Conservation (phyloP, 352 stramenopile genomes). For the Pythium plurisporium region DNA sequence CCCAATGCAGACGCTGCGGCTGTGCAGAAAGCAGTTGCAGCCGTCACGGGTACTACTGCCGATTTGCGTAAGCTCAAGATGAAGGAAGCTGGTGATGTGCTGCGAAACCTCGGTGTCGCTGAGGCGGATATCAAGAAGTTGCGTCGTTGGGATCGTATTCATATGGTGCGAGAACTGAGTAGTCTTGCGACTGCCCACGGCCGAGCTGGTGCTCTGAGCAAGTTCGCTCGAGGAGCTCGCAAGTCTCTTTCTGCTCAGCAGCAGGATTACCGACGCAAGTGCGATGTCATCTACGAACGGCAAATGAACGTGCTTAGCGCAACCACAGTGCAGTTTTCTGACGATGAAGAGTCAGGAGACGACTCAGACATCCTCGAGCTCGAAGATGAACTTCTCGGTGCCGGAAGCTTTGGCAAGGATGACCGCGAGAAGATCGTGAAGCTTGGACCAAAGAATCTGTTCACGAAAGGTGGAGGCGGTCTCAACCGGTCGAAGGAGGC, state of each 20-base stretch:
- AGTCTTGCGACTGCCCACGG: slow-evolving; percentile 65
- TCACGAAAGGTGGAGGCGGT: slow-evolving; percentile 66
- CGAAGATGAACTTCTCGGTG: slow-evolving; percentile 72
- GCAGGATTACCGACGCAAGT: slow-evolving; percentile 83
- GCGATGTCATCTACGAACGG: slow-evolving; percentile 78
- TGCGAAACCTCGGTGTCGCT: slow-evolving; percentile 71
- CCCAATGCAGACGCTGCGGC: slow-evolving; percentile 47
- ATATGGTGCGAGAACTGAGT: slow-evolving; percentile 77
- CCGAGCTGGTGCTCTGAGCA: slow-evolving; percentile 66
- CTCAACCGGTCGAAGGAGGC: slow-evolving; percentile 75
- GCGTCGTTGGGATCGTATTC: slow-evolving; percentile 77
- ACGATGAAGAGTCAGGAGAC: slow-evolving; percentile 67
- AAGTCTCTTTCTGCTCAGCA: slow-evolving; percentile 81
- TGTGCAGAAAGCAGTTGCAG: slow-evolving; percentile 73
- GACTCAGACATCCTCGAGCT: slow-evolving; percentile 64
- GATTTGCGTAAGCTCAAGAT: slow-evolving; percentile 86
- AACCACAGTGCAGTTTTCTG: slow-evolving; percentile 56
- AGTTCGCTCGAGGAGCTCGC: slow-evolving; percentile 72
- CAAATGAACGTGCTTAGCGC: slow-evolving; percentile 80
- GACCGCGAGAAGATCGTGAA: slow-evolving; percentile 52
- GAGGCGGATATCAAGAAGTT: slow-evolving; percentile 83
- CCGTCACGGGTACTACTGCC: slow-evolving; percentile 76
- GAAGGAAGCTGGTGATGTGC: slow-evolving; percentile 77
- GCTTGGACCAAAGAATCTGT: slow-evolving; percentile 68
- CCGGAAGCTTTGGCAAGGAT: slow-evolving; percentile 62